phyloP scores from a whole-genome alignment of 169 alveolate species.

The Cystoisospora suis region DNA sequence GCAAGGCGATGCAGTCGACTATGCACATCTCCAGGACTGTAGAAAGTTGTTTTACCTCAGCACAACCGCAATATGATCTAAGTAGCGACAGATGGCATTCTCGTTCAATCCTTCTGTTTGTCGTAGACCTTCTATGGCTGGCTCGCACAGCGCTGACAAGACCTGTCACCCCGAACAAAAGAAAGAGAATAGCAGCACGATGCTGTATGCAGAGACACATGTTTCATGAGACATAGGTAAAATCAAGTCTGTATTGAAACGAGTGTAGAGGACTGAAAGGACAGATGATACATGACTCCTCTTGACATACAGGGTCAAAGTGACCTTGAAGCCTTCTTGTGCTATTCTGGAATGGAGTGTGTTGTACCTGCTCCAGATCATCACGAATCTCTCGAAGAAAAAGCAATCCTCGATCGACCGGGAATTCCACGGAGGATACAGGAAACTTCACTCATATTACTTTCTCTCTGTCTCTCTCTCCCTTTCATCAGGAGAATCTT shows the following conservation, averaged over 20 bases:
- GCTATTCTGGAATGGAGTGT: neutral
- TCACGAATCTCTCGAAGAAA: too few species aligned
- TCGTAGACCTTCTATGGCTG: neutral
- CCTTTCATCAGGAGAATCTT: neutral
- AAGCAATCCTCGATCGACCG: too few species aligned
- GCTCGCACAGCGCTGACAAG: conserved; percentile 9
- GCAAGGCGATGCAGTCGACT: too few species aligned
- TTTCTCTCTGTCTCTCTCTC: neutral
- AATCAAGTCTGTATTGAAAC: neutral
- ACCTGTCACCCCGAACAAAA: neutral
- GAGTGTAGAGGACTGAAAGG: neutral
- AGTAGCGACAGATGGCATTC: neutral
- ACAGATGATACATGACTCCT: neutral
- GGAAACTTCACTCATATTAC: neutral
- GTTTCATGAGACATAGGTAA: neutral
- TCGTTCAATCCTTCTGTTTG: neutral
- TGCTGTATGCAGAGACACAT: neutral
- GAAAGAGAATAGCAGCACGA: neutral
- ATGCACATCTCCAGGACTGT: too few species aligned
- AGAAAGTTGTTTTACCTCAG: too few species aligned
- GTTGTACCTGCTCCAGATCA: too few species aligned
- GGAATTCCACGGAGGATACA: neutral
- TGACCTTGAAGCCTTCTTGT: neutral
- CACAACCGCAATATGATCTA: neutral
- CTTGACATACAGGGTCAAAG: neutral